Percentiles rank a stretch among this genome's conserved stretches.
These are phyloP conservation scores for Fomes fomentarius DNA, from an alignment of 1,284 basidiomycete species.

Conservation along the genomic window DNA sequence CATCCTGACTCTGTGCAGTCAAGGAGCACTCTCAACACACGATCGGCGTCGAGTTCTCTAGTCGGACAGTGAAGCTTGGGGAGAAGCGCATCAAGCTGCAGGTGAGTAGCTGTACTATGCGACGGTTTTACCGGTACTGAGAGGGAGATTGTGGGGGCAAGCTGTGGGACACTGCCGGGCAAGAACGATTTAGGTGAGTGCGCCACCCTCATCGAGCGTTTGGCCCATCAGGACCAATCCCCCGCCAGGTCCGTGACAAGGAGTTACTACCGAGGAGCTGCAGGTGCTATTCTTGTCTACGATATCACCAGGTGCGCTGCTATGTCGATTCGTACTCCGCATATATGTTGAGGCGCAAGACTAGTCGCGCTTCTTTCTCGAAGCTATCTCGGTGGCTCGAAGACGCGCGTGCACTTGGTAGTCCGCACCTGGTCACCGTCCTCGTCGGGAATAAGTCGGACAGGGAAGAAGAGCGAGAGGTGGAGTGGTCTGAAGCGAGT, in stretches of 20 bases:
- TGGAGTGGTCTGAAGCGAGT: conserved; percentile 93
- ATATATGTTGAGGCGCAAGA: conserved; percentile 16
- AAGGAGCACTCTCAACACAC: conserved; percentile 97
- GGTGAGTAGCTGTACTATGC: conserved; percentile 47
- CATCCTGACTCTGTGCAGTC: conserved; percentile 62
- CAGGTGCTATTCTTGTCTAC: conserved; percentile 93
- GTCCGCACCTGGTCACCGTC: conserved; percentile 88
- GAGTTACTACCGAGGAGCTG: conserved; percentile 95
- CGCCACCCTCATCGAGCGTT: conserved; percentile 1
- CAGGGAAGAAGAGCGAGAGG: conserved; percentile 91
- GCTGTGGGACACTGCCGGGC: conserved; percentile 98
- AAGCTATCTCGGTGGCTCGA: conserved; percentile 88
- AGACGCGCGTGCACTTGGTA: conserved; percentile 88
- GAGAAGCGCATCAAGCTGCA: conserved; percentile 95
- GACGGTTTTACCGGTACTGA: conserved; percentile 5
- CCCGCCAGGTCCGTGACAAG: conserved; percentile 85
- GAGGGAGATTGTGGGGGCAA: conserved; percentile 36
- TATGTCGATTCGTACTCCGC: conserved; percentile 1
- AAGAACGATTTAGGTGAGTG: conserved; percentile 86
- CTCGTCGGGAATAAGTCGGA: conserved; percentile 97
- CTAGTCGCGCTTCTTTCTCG: conserved; percentile 80
- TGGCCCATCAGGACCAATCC: conserved; percentile 8
- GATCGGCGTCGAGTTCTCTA: conserved; percentile 96
- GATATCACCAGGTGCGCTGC: conserved; percentile 88
- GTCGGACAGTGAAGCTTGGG: conserved; percentile 85